phyloP scores from a whole-genome alignment of 108 stramenopile species.

The Nitzschia sp. region DNA sequence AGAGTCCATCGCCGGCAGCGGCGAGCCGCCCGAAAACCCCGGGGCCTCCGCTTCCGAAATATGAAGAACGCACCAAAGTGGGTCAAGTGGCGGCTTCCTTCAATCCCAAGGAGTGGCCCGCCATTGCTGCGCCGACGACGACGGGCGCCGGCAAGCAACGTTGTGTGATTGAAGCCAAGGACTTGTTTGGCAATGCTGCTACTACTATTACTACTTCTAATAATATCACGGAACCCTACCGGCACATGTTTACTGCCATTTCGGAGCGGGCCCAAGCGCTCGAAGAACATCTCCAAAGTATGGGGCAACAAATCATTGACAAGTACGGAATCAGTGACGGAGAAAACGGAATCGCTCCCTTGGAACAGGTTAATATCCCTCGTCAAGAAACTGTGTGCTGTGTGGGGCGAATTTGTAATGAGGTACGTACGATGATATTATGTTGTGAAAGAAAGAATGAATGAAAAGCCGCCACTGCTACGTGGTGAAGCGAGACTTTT shows the following conservation, averaged over 20 bases:
- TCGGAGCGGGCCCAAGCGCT: constrained; percentile 76
- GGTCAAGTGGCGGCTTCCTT: constrained; percentile 53
- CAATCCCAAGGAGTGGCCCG: constrained; percentile 23
- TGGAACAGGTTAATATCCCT: constrained; percentile 88
- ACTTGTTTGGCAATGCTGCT: constrained; percentile 32
- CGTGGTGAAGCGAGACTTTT: too few species aligned
- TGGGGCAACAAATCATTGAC: constrained; percentile 59
- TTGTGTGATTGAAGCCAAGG: constrained; percentile 14
- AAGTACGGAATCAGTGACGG: constrained; percentile 43
- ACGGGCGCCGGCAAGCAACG: constrained; percentile 2
- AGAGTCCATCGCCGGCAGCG: constrained; percentile 4
- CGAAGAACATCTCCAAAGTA: constrained; percentile 65
- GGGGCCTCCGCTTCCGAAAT: constrained; percentile 36
- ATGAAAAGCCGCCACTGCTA: too few species aligned
- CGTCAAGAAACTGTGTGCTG: constrained; percentile 80
- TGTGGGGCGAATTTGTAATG: constrained; percentile 92
- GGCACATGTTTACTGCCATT: constrained; percentile 94
- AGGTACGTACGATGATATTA: constrained; percentile 46
- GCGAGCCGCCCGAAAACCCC: neutral
- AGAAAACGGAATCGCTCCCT: constrained; percentile 33
- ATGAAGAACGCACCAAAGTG: constrained; percentile 49
- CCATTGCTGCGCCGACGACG: constrained; percentile 5
- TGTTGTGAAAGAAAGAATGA: too few species aligned
- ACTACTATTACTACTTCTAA: too few species aligned
- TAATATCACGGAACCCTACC: constrained; percentile 53